phyloP scores from a whole-genome alignment of 2,329 filamentous ascomycete genomes.

The Neofusicoccum cordaticola region DNA sequence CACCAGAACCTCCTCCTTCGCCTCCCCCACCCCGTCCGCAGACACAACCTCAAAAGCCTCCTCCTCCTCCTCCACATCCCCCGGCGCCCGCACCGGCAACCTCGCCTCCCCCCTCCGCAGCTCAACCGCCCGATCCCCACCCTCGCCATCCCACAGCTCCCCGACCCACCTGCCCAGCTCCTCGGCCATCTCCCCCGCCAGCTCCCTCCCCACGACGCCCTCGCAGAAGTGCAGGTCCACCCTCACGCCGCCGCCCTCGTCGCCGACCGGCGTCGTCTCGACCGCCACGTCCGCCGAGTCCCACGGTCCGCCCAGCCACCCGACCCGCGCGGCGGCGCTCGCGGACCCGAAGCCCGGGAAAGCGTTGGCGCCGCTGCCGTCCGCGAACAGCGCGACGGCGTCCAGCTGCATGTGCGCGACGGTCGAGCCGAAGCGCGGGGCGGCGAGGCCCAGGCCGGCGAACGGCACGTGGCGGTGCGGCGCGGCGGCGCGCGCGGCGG shows the following conservation, averaged over 20 bases:
- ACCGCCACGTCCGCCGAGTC: not conserved
- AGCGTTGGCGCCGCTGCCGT: not conserved
- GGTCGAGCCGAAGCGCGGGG: not conserved
- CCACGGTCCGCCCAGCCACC: not conserved
- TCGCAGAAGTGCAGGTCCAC: not conserved
- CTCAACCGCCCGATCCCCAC: not conserved
- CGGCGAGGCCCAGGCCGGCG: accelerated
- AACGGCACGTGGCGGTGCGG: not conserved
- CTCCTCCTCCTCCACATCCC: not conserved
- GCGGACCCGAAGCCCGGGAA: not conserved
- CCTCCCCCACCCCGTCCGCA: not conserved
- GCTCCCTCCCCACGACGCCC: not conserved
- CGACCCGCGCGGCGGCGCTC: not conserved
- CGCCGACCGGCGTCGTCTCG: not conserved
- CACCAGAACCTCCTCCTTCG: not conserved
- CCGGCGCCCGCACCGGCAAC: not conserved
- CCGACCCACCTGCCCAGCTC: not conserved
- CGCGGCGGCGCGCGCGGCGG: accelerated
- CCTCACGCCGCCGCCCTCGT: not conserved
- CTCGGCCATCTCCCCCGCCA: not conserved
- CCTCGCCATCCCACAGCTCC: not conserved
- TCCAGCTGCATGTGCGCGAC: not conserved
- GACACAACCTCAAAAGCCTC: not conserved
- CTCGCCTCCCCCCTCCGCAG: too few species aligned
- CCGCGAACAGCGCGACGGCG: not conserved